A percentile compares a stretch with the other conserved stretches of the same genome.
phyloP scores from a whole-genome alignment of 1,284 basidiomycete species.

The Fistulinella staudtii region DNA sequence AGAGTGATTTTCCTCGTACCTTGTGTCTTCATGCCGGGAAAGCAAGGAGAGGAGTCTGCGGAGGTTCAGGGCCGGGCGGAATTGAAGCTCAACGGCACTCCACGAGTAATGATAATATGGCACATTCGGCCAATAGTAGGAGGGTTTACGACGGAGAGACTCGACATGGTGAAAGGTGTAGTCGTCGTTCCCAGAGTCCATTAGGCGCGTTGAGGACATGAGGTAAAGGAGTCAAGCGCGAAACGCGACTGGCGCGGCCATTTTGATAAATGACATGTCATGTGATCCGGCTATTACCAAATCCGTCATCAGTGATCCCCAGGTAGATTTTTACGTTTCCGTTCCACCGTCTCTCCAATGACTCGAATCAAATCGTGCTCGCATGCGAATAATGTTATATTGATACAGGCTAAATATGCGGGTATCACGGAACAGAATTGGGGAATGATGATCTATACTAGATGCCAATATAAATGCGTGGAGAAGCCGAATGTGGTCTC shows the following conservation, averaged over 20 bases:
- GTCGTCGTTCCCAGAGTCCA: slow-evolving; percentile 10
- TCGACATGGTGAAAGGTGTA: slow-evolving; percentile 26
- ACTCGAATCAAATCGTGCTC: neutral
- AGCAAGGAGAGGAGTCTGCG: slow-evolving; percentile 21
- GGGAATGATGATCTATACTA: slow-evolving; percentile 27
- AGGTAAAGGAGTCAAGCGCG: neutral
- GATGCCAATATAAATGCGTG: slow-evolving; percentile 27
- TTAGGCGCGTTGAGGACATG: neutral
- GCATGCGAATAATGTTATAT: slow-evolving; percentile 19
- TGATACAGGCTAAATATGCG: slow-evolving; percentile 30
- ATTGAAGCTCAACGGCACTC: slow-evolving; percentile 2
- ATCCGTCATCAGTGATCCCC: neutral
- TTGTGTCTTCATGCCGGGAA: neutral
- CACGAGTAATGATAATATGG: slow-evolving; percentile 4
- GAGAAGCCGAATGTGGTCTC: slow-evolving; percentile 3
- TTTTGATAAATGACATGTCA: slow-evolving; percentile 7
- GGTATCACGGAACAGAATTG: slow-evolving; percentile 23
- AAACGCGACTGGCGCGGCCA: slow-evolving; percentile 11
- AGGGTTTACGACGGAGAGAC: slow-evolving; percentile 25
- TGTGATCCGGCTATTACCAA: slow-evolving; percentile 8
- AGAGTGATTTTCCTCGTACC: neutral
- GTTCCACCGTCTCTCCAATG: no score
- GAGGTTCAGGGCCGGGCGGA: slow-evolving; percentile 32
- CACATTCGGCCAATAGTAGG: slow-evolving; percentile 27
- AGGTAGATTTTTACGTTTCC: no score